Evolutionary conservation across 257 asterid genomes (phyloP).

Genomic region (Cynanchum wilfordii): DNA sequence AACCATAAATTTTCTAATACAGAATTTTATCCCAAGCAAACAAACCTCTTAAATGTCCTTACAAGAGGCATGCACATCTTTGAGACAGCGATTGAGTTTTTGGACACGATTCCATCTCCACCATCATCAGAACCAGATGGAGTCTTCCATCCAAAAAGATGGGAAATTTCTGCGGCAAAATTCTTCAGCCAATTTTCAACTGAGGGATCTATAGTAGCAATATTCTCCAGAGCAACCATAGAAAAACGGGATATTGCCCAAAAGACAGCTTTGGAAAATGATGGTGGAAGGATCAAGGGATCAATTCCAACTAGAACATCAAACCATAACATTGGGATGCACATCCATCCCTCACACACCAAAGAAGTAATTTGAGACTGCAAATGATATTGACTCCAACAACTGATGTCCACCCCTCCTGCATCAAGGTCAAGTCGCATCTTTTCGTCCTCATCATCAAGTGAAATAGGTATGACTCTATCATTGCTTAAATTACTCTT

Average conservation of each 20-base stretch:
- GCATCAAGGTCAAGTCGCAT: slow-evolving; percentile 34
- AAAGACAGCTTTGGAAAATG: slow-evolving; percentile 81
- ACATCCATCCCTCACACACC: slow-evolving; percentile 80
- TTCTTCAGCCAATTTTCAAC: slow-evolving; percentile 60
- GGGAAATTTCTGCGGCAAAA: slow-evolving; percentile 66
- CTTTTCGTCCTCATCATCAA: slow-evolving; percentile 48
- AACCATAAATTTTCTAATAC: not conserved
- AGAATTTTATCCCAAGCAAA: slow-evolving; percentile 14
- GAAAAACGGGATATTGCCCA: slow-evolving; percentile 90
- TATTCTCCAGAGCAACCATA: slow-evolving; percentile 55
- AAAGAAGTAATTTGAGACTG: slow-evolving; percentile 63
- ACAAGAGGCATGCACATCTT: slow-evolving; percentile 73
- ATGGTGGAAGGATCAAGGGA: slow-evolving; percentile 62
- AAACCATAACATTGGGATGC: slow-evolving; percentile 96
- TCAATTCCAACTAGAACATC: slow-evolving; percentile 85
- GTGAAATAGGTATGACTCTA: slow-evolving; percentile 30
- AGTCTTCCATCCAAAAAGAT: slow-evolving; percentile 80
- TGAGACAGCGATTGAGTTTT: slow-evolving; percentile 69
- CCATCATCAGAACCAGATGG: slow-evolving; percentile 95
- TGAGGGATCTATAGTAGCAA: slow-evolving; percentile 45
- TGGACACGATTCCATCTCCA: slow-evolving; percentile 64
- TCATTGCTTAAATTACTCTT: slow-evolving; percentile 50
- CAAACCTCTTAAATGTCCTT: slow-evolving; percentile 83
- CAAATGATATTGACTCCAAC: slow-evolving; percentile 71
- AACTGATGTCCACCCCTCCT: slow-evolving; percentile 52